Percentiles rank a stretch among this genome's conserved stretches.
Conservation (phyloP, 108 stramenopile genomes). For the Cyclotella atomus region DNA sequence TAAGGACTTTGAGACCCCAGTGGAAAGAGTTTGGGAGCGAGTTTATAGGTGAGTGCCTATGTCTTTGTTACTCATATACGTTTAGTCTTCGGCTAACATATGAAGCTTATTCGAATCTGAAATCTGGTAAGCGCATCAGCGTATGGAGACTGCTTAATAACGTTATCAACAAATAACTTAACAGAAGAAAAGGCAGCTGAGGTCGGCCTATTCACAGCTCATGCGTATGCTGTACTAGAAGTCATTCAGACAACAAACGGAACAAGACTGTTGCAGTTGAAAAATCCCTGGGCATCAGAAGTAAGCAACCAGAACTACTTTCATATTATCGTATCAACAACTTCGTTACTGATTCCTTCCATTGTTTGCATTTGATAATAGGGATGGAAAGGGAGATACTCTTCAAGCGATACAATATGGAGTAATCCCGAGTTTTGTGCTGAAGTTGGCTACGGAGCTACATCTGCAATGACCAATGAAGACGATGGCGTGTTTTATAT, state of each 20-base stretch:
- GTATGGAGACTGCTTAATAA: slow-evolving; percentile 90
- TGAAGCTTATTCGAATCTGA: neutral
- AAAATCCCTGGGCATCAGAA: slow-evolving; percentile 91
- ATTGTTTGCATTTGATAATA: neutral
- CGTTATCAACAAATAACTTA: slow-evolving; percentile 75
- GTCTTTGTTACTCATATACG: neutral
- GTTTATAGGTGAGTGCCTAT: slow-evolving; percentile 43
- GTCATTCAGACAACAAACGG: slow-evolving; percentile 71
- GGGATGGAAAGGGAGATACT: slow-evolving; percentile 76
- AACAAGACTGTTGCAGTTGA: slow-evolving; percentile 75
- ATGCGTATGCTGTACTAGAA: slow-evolving; percentile 92
- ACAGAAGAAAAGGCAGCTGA: slow-evolving; percentile 64
- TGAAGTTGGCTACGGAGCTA: slow-evolving; percentile 70
- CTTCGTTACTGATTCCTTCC: too few species aligned
- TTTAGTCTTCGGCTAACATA: neutral
- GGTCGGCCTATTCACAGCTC: slow-evolving; percentile 87
- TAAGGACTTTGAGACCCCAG: slow-evolving; percentile 68
- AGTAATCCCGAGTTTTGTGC: slow-evolving; percentile 39
- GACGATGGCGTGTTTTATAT: slow-evolving; percentile 95
- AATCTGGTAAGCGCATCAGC: slow-evolving; percentile 50
- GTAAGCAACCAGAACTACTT: too few species aligned
- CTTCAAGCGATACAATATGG: slow-evolving; percentile 59
- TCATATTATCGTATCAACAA: too few species aligned
- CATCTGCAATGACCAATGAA: slow-evolving; percentile 44
- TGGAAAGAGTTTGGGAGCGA: slow-evolving; percentile 86